Percentiles rank a stretch among this genome's conserved stretches.
These are phyloP conservation scores for Gossypium davidsonii DNA, from an alignment of 441 rosid genomes.

Conservation along the genomic window DNA sequence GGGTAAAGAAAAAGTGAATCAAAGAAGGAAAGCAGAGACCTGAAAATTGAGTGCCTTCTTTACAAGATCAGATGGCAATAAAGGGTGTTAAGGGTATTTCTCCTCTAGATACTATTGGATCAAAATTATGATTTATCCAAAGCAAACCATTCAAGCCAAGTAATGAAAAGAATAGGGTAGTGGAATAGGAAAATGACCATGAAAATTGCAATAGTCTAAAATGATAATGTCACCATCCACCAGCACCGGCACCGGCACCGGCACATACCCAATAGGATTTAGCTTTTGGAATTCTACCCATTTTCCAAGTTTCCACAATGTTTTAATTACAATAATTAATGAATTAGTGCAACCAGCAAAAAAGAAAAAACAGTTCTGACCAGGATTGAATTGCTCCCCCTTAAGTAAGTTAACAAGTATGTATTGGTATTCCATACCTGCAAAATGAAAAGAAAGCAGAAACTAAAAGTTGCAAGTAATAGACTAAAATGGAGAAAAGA, in stretches of 20 bases:
- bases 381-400: constrained; percentile 47
- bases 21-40: constrained; percentile 26
- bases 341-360: not conserved
- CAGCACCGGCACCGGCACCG: constrained; percentile 57
- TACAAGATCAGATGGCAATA: constrained; percentile 55
- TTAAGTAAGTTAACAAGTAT: constrained; percentile 47
- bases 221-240: constrained; percentile 67
- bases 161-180: not conserved
- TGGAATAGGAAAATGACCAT: constrained; percentile 32
- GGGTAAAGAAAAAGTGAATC: not conserved
- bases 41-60: constrained; percentile 62
- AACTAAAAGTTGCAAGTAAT: not conserved
- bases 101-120: constrained; percentile 66
- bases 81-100: constrained; percentile 64
- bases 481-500: not conserved
- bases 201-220: constrained; percentile 69
- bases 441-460: not conserved
- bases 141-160: not conserved
- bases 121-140: not conserved
- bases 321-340: not conserved
- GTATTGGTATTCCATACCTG: constrained; percentile 55
- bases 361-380: constrained; percentile 9
- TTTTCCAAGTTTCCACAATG: not conserved
- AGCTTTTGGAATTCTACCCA: constrained; percentile 52
- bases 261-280: constrained; percentile 74